Evolutionary conservation across 2,329 filamentous ascomycete genomes (phyloP).

Genomic region (Aurifilum marmelostoma): DNA sequence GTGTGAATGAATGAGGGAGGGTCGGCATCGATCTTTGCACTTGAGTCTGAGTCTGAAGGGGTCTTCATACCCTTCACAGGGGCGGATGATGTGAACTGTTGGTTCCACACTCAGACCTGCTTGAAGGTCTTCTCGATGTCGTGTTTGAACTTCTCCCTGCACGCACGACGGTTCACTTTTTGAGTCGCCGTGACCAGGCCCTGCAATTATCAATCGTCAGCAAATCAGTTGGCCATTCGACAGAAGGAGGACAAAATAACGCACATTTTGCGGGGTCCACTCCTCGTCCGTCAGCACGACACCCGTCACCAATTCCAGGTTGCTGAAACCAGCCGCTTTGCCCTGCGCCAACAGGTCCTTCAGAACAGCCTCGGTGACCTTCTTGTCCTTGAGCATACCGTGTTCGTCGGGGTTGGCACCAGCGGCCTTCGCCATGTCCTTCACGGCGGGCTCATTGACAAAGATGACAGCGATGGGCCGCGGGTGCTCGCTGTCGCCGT

Average conservation of each 20-base stretch:
- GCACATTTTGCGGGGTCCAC: slow-evolving; percentile 84
- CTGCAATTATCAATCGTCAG: slow-evolving; percentile 39
- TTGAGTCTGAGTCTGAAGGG: too few species aligned
- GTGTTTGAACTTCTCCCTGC: slow-evolving; percentile 54
- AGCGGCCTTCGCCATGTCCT: slow-evolving; percentile 60
- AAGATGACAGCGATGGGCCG: slow-evolving; percentile 83
- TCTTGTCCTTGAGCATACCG: slow-evolving; percentile 68
- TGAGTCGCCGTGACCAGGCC: slow-evolving; percentile 65
- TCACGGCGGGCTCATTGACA: slow-evolving; percentile 66
- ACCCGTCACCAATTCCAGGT: slow-evolving; percentile 75
- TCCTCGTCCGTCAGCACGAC: slow-evolving; percentile 83
- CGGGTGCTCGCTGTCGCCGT: slow-evolving; percentile 73
- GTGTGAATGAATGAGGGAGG: too few species aligned
- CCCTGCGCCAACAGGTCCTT: slow-evolving; percentile 71
- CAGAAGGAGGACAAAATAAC: slow-evolving; percentile 41
- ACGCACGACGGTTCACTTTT: slow-evolving; percentile 59
- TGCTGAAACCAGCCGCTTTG: slow-evolving; percentile 66
- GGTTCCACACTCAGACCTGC: slow-evolving; percentile 1
- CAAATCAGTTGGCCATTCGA: neutral
- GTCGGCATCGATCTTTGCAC: neutral
- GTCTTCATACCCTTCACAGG: neutral
- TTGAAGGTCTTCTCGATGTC: slow-evolving; percentile 52
- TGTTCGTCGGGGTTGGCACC: slow-evolving; percentile 58
- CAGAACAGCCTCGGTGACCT: slow-evolving; percentile 62
- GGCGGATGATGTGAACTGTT: too few species aligned